Percentiles rank a stretch among this genome's conserved stretches.
phyloP scores from a whole-genome alignment of 495 filamentous ascomycete genomes.

The Staphylotrichum longicolle region DNA sequence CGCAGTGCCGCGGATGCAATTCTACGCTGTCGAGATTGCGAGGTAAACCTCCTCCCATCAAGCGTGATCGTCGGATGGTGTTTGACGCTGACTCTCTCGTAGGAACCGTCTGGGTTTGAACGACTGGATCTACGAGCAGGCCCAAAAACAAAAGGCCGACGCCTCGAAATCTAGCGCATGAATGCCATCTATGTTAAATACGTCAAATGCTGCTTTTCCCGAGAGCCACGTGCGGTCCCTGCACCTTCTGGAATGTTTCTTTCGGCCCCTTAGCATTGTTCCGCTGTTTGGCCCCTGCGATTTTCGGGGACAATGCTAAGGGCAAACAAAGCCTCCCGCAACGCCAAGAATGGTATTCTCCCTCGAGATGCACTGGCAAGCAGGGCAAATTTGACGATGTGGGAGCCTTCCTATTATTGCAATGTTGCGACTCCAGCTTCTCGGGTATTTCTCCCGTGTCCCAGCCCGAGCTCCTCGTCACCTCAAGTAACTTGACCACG shows the following conservation, averaged over 20 bases:
- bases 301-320: constrained; percentile 29
- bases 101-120: constrained; percentile 87
- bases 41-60: constrained; percentile 46
- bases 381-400: background rate
- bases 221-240: background rate
- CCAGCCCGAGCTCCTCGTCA: background rate
- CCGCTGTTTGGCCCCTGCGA: background rate
- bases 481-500: background rate
- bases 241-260: constrained; percentile 15
- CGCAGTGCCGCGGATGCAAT: constrained; percentile 86
- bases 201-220: background rate
- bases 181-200: constrained; percentile 2
- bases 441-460: background rate
- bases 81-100: constrained; percentile 71
- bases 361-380: background rate
- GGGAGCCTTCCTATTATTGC: background rate
- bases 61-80: constrained; percentile 33
- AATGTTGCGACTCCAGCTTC: background rate
- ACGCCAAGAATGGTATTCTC: background rate
- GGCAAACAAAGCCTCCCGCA: constrained; percentile 25
- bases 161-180: constrained; percentile 21
- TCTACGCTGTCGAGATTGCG: constrained; percentile 95
- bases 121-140: constrained; percentile 91
- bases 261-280: constrained; percentile 32
- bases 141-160: constrained; percentile 36